Evolutionary conservation across 495 filamentous ascomycete genomes (phyloP).

Genomic region (Penicillium taxi): DNA sequence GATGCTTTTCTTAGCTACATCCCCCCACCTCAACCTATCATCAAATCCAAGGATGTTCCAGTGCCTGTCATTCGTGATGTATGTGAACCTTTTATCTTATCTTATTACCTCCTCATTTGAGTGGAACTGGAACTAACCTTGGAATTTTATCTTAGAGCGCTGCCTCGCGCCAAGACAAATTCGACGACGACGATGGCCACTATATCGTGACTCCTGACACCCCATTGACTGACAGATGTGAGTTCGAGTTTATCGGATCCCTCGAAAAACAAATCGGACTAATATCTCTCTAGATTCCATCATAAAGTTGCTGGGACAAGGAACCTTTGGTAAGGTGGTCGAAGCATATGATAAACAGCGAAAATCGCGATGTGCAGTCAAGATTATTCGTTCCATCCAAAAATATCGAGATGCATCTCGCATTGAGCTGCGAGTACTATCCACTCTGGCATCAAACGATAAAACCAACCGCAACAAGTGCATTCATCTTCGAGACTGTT

Average conservation of each 20-base stretch:
- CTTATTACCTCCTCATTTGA: slow-evolving; percentile 2
- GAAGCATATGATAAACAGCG: slow-evolving; percentile 74
- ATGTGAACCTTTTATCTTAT: slow-evolving; percentile 33
- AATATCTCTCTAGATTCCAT: slow-evolving; percentile 60
- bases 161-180: slow-evolving; percentile 47
- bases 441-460: slow-evolving; percentile 85
- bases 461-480: slow-evolving; percentile 88
- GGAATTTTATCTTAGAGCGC: slow-evolving; percentile 30
- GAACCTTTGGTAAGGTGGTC: slow-evolving; percentile 97
- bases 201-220: slow-evolving; percentile 84
- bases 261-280: slow-evolving; percentile 6
- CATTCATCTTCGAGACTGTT: slow-evolving; percentile 94
- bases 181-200: slow-evolving; percentile 94
- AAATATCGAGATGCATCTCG: slow-evolving; percentile 97
- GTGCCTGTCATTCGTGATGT: slow-evolving; percentile 80
- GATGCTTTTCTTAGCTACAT: slow-evolving; percentile 72
- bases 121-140: slow-evolving; percentile 11
- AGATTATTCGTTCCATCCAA: slow-evolving; percentile 95
- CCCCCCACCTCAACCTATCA: slow-evolving; percentile 76
- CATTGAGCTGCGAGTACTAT: slow-evolving; percentile 88
- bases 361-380: slow-evolving; percentile 78
- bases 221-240: slow-evolving; percentile 81
- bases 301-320: slow-evolving; percentile 80
- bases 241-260: slow-evolving; percentile 27
- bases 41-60: slow-evolving; percentile 85